Base-by-base conservation (phyloP, 108 stramenopile genomes). In the Mediolabrus comicus region DNA sequence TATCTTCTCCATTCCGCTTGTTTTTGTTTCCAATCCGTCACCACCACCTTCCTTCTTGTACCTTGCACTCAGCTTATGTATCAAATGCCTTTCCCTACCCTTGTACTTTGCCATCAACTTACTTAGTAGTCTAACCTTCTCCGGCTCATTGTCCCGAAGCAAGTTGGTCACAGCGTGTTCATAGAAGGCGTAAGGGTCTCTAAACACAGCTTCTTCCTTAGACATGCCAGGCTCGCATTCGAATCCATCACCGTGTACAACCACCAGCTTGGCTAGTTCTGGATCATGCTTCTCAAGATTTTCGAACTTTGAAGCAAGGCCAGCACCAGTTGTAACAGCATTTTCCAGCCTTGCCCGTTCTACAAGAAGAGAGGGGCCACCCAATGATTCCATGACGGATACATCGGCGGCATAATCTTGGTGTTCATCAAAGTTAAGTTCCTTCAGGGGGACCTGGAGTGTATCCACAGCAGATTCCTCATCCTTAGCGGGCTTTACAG, bases 321-420 rank as follows among this genome's bases (percentile, higher is more conserved):
- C 74, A 26, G 76, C 72, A 26, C 63, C 72, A 7, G 63, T 31
- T 28, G 53, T 32, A 6, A 71, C 64, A 24, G 73, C 69, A 22
- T 76, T 52, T 29, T 73, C 77, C 22, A 72, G 55, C 12, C 90
- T 77, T 54, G 87, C 84, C 19, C 90, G 87, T 67, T 93, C 92
- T 16, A 93, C 82, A 25, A 93, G 74, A 7, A 93, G 82, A 13
- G 89, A 90, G 0, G 92, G 92, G 12, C 92, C 92, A 19, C 92
- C 92, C 6, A 93, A 80, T 62, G 87, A 89, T 72, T 93, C 92
- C 92, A 94, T 91, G 43, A 94, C 92, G 11, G 92, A 94, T 14
- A 94, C 92, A 57, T 94, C 89, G 33, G 89, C 92, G 10, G 84
- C 86, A 26, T 85, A 76, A 69, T 94, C 88, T 36, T 86, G 51